A percentile compares a stretch with the other conserved stretches of the same genome.
Evolutionary conservation across 2,329 filamentous ascomycete genomes (phyloP).

Genomic region (Monosporascus sp.): DNA sequence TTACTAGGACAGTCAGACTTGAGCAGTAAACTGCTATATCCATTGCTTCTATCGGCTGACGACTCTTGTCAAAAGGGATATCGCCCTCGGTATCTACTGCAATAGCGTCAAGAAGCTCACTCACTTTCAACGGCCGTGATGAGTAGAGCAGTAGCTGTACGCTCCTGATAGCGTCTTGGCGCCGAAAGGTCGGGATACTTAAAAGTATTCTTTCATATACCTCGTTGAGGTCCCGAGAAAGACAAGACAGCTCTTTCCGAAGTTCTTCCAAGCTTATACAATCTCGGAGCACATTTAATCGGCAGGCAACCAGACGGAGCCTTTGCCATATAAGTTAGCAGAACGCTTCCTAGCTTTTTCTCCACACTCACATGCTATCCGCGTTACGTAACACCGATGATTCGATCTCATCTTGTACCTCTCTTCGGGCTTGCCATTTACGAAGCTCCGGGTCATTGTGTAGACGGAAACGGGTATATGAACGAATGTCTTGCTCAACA

Average conservation of each 20-base stretch:
- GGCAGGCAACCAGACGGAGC: slow-evolving; percentile 17
- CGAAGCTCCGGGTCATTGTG: slow-evolving; percentile 12
- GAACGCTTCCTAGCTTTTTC: too few relatives aligned
- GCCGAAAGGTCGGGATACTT: too few relatives aligned
- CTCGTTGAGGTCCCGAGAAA: too few relatives aligned
- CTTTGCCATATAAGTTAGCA: slow-evolving; percentile 8
- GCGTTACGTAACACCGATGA: slow-evolving; percentile 14
- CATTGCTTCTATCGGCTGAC: slow-evolving; percentile 13
- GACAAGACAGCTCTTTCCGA: too few relatives aligned
- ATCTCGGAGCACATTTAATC: slow-evolving; percentile 13
- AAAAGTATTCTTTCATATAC: too few relatives aligned
- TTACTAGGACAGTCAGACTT: slow-evolving; percentile 7
- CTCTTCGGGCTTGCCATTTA: slow-evolving; percentile 17
- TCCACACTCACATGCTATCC: slow-evolving; percentile 24
- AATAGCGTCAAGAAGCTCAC: slow-evolving; percentile 23
- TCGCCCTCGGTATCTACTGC: slow-evolving; percentile 17
- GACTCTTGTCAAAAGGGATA: slow-evolving; percentile 11
- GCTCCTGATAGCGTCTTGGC: too few relatives aligned
- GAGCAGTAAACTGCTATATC: slow-evolving; percentile 16
- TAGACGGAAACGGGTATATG: slow-evolving; percentile 13
- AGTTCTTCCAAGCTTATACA: slow-evolving; percentile 5
- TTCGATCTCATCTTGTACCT: slow-evolving; percentile 19
- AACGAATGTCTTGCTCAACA: slow-evolving; percentile 20
- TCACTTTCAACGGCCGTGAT: slow-evolving; percentile 17
- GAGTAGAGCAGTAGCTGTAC: slow-evolving; percentile 17